phyloP scores from a whole-genome alignment of 2,329 filamentous ascomycete genomes.

The Arthrinium phaeospermum region DNA sequence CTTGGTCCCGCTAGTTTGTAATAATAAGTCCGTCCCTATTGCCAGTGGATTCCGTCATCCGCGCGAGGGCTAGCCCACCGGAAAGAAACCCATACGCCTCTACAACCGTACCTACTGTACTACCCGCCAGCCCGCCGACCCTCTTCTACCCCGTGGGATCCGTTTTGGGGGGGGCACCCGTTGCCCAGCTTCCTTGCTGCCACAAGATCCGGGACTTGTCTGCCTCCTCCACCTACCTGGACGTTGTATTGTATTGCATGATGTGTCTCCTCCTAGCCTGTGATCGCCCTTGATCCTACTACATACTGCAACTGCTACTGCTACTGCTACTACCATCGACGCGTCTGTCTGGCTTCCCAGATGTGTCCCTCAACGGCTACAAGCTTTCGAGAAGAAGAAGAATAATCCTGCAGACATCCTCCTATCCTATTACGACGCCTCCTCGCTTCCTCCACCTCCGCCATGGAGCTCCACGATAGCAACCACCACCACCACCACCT shows the following conservation, averaged over 20 bases:
- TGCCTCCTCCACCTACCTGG: not conserved
- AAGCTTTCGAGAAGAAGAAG: not conserved
- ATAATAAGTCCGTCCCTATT: not conserved
- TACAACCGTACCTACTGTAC: too few relatives aligned
- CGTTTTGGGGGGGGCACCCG: not conserved
- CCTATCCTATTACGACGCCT: not conserved
- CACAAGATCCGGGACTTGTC: not conserved
- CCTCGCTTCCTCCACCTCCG: not conserved
- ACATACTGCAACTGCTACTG: not conserved
- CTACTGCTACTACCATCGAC: too few relatives aligned
- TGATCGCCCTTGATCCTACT: not conserved
- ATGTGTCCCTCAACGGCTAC: not conserved
- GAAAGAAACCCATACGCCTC: too few relatives aligned
- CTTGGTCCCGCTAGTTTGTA: not conserved
- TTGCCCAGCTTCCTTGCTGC: conserved; percentile 7
- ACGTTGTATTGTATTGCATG: too few relatives aligned
- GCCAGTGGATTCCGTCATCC: conserved; percentile 17
- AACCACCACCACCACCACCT: not conserved
- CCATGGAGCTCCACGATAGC: conserved; percentile 3
- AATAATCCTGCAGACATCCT: not conserved
- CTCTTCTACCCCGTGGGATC: conserved; percentile 8
- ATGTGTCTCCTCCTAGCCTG: not conserved
- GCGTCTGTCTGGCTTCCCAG: not conserved
- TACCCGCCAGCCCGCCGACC: not conserved
- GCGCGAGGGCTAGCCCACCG: not conserved